These are phyloP conservation scores for Aspergillus sp. DNA, from an alignment of 2,329 filamentous ascomycete species.

Conservation along the genomic window DNA sequence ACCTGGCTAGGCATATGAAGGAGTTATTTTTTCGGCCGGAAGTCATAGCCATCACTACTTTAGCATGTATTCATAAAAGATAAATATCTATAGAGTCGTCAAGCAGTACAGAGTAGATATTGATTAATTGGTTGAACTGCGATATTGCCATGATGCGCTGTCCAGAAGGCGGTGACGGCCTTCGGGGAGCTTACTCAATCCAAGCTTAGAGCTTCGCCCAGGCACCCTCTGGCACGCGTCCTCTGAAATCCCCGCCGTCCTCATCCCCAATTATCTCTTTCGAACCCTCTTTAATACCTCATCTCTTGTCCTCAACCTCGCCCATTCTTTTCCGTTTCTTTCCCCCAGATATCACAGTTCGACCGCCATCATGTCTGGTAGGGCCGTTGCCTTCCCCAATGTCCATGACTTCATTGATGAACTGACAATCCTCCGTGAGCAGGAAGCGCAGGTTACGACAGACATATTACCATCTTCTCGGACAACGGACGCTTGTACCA, in stretches of 20 bases:
- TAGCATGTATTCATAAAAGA: background rate
- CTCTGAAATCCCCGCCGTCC: constrained; percentile 21
- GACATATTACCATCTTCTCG: constrained; percentile 99
- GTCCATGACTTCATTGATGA: constrained; percentile 31
- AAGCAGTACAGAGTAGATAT: background rate
- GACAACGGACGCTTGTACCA: constrained; percentile 98
- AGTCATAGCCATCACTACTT: background rate
- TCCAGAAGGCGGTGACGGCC: constrained; percentile 32
- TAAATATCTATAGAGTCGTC: background rate
- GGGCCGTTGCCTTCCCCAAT: constrained; percentile 16
- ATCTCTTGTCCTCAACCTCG: constrained; percentile 3
- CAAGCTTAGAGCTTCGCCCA: constrained; percentile 35
- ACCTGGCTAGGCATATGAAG: constrained; percentile 11
- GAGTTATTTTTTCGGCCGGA: constrained; percentile 1
- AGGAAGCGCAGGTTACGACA: constrained; percentile 90
- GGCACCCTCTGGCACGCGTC: constrained; percentile 39
- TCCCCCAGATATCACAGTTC: constrained; percentile 14
- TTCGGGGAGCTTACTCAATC: constrained; percentile 27
- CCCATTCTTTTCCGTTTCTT: constrained; percentile 5
- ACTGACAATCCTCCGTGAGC: constrained; percentile 29
- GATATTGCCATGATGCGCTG: background rate
- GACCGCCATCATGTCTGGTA: constrained; percentile 46
- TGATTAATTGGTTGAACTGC: background rate
- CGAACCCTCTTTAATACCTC: constrained; percentile 10
- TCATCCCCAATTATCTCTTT: constrained; percentile 20